Conservation (phyloP, 108 stramenopile genomes). For the Thalassiosira profunda region DNA sequence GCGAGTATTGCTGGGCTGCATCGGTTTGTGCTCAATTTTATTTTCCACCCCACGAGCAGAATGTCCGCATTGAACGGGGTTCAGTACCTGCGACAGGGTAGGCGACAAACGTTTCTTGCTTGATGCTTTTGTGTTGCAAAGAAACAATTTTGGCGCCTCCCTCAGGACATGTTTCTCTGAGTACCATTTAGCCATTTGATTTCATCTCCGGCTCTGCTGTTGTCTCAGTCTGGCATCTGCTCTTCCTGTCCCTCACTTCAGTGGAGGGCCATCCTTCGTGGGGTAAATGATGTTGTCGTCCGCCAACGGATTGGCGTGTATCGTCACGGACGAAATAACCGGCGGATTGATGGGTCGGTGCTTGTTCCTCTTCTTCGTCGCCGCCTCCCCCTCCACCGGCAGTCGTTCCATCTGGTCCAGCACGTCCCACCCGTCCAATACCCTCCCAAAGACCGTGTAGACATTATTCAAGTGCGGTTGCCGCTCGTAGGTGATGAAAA, state of each 20-base stretch:
- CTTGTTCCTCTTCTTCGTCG: conserved; percentile 83
- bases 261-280: conserved; percentile 75
- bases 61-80: background rate
- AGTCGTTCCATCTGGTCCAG: conserved; percentile 95
- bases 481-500: conserved; percentile 95
- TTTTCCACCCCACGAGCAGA: background rate
- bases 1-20: conserved; percentile 2
- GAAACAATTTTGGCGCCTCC: background rate
- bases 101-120: too few relatives aligned
- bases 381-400: conserved; percentile 77
- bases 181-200: too few relatives aligned
- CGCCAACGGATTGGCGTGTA: conserved; percentile 98
- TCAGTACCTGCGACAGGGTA: background rate
- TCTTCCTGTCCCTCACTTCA: conserved; percentile 42
- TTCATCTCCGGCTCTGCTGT: too few relatives aligned
- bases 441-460: conserved; percentile 95
- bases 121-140: too few relatives aligned
- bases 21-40: background rate
- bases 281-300: conserved; percentile 88
- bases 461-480: conserved; percentile 96
- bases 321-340: conserved; percentile 84
- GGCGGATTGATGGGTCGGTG: conserved; percentile 91
- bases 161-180: background rate
- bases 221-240: too few relatives aligned
- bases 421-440: conserved; percentile 95